A percentile compares a stretch with the other conserved stretches of the same genome.
phyloP scores from a whole-genome alignment of 129 eudicot species.

The Lonicera japonica region DNA sequence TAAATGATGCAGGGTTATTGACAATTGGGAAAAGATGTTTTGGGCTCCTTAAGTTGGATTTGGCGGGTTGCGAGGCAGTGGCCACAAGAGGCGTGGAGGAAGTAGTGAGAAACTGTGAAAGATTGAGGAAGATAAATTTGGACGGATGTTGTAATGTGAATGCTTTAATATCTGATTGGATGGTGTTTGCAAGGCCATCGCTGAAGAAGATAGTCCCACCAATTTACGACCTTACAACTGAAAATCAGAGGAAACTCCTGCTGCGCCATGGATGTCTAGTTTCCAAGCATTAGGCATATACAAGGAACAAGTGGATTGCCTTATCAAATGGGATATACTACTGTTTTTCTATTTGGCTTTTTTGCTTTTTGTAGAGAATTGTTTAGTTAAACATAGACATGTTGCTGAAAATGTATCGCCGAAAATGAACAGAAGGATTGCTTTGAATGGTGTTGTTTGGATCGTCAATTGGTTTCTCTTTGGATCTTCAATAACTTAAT shows the following conservation, averaged over 20 bases:
- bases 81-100: slow-evolving; percentile 32
- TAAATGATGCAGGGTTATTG: slow-evolving; percentile 42
- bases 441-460: too few relatives aligned
- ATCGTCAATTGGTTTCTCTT: too few relatives aligned
- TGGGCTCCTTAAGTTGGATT: slow-evolving; percentile 37
- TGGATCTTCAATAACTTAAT: too few relatives aligned
- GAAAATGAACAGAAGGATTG: too few relatives aligned
- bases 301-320: not conserved
- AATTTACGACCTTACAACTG: slow-evolving; percentile 20
- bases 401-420: too few relatives aligned
- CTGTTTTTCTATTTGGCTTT: not conserved
- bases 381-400: too few relatives aligned
- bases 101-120: slow-evolving; percentile 37
- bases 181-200: slow-evolving; percentile 39
- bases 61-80: slow-evolving; percentile 41
- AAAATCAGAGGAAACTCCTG: slow-evolving; percentile 18
- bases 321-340: not conserved
- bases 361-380: not conserved
- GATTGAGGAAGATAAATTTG: slow-evolving; percentile 52
- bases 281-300: slow-evolving; percentile 17
- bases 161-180: slow-evolving; percentile 20
- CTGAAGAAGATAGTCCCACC: slow-evolving; percentile 50
- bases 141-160: slow-evolving; percentile 37
- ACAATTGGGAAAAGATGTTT: slow-evolving; percentile 36
- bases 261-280: slow-evolving; percentile 55